Evolutionary conservation across 331 rosid species (phyloP).

Genomic region (Telfairia occidentalis): DNA sequence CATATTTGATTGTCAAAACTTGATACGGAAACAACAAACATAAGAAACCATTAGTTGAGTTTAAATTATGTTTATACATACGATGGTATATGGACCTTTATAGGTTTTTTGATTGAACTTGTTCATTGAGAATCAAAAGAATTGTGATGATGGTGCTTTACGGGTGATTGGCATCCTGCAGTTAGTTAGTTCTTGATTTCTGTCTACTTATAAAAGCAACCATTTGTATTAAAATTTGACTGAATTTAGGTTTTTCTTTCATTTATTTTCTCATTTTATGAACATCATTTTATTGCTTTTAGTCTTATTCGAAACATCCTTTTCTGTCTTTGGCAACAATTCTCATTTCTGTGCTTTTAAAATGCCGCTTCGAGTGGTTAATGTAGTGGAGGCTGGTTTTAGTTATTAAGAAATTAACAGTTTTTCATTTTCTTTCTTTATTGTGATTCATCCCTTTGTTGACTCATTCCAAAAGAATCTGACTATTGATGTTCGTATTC

Average conservation of each 20-base stretch:
- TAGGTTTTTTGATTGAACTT: not conserved
- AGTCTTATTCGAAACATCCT: not conserved
- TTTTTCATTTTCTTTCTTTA: too few relatives aligned
- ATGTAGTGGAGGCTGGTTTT: not conserved
- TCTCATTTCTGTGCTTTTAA: not conserved
- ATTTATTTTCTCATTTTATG: not conserved
- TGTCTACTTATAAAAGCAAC: not conserved
- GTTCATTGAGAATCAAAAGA: not conserved
- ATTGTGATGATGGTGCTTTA: not conserved
- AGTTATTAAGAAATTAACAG: not conserved
- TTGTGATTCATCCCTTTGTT: not conserved
- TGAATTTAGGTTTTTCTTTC: not conserved
- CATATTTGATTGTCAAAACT: not conserved
- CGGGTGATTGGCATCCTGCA: not conserved
- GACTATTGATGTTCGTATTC: not conserved
- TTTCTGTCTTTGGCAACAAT: not conserved
- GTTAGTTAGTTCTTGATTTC: not conserved
- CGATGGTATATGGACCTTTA: not conserved
- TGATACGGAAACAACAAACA: not conserved
- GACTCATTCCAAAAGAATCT: not conserved
- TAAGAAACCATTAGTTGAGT: conserved; percentile 1
- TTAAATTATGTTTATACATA: not conserved
- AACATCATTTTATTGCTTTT: not conserved
- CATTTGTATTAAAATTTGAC: not conserved
- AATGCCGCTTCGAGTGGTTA: not conserved